Evolutionary conservation across 768 basidiomycete genomes (phyloP).

Genomic region (Lactifluus echinatus): DNA sequence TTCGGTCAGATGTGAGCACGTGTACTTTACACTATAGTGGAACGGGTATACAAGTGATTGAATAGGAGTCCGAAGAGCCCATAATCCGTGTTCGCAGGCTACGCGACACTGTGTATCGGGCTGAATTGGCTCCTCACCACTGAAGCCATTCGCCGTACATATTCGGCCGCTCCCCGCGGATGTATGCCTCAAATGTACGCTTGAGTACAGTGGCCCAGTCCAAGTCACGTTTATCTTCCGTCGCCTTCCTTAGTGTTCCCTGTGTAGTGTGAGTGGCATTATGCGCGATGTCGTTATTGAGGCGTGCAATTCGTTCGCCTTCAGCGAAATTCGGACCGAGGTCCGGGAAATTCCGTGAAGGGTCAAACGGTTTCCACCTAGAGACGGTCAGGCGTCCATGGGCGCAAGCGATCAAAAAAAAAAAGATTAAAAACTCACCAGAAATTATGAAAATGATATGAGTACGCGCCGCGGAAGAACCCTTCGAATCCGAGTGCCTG

Average conservation of each 20-base stretch:
- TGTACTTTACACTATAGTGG: slow-evolving; percentile 17
- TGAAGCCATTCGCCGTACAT: slow-evolving; percentile 84
- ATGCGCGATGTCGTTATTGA: slow-evolving; percentile 26
- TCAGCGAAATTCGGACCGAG: slow-evolving; percentile 71
- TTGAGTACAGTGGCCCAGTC: slow-evolving; percentile 94
- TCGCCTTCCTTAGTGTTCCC: slow-evolving; percentile 35
- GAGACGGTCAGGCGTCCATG: not conserved
- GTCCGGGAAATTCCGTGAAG: slow-evolving; percentile 91
- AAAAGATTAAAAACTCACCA: slow-evolving; percentile 44
- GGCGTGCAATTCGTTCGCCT: slow-evolving; percentile 61
- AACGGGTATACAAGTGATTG: slow-evolving; percentile 13
- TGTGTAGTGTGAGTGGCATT: slow-evolving; percentile 20
- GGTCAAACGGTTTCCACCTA: slow-evolving; percentile 97
- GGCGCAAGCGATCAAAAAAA: too few species aligned
- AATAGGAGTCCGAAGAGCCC: not conserved
- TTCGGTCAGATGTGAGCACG: slow-evolving; percentile 19
- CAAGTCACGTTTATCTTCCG: slow-evolving; percentile 70
- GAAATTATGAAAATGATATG: slow-evolving; percentile 94
- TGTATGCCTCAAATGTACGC: slow-evolving; percentile 87
- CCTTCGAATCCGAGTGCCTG: slow-evolving; percentile 87
- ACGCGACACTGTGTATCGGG: not conserved
- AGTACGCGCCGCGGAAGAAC: slow-evolving; percentile 93
- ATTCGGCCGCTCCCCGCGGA: slow-evolving; percentile 87
- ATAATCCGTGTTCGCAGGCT: slow-evolving; percentile 2
- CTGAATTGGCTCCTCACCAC: slow-evolving; percentile 29